Conservation (phyloP, 768 basidiomycete genomes). For the Imleria badia region DNA sequence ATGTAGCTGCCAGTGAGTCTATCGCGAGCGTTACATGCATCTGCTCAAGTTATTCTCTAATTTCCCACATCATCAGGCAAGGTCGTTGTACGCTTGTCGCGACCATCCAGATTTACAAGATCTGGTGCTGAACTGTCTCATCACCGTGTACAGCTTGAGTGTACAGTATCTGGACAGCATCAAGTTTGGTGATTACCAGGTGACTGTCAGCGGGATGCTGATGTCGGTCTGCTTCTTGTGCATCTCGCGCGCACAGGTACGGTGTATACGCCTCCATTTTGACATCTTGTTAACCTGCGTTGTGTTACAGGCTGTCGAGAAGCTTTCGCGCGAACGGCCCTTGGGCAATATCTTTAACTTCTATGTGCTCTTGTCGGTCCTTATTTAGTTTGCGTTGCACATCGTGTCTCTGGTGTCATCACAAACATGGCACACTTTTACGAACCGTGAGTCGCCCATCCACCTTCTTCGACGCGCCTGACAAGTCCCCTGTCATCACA, state of each 20-base stretch:
- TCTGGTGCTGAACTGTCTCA: slow-evolving; percentile 93
- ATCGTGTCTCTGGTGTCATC: slow-evolving; percentile 87
- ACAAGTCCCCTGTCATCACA: slow-evolving; percentile 31
- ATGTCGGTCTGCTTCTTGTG: slow-evolving; percentile 99
- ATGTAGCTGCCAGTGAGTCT: slow-evolving; percentile 89
- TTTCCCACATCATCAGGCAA: slow-evolving; percentile 96
- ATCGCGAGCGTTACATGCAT: not conserved
- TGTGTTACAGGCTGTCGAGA: slow-evolving; percentile 85
- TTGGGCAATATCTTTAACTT: slow-evolving; percentile 95
- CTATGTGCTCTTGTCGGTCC: slow-evolving; percentile 89
- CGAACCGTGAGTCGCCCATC: slow-evolving; percentile 63
- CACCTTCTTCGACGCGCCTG: not conserved
- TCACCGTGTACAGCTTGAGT: slow-evolving; percentile 96
- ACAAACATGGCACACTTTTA: slow-evolving; percentile 76
- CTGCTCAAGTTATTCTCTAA: slow-evolving; percentile 38
- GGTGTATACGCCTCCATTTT: slow-evolving; percentile 18
- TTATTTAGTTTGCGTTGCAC: slow-evolving; percentile 92
- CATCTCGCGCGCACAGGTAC: slow-evolving; percentile 94
- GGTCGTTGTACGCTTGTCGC: slow-evolving; percentile 98
- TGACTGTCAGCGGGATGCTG: slow-evolving; percentile 87
- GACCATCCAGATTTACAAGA: slow-evolving; percentile 99
- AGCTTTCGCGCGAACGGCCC: slow-evolving; percentile 90
- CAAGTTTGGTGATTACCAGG: slow-evolving; percentile 99
- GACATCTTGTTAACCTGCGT: not conserved
- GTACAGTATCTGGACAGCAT: slow-evolving; percentile 98